Evolutionary conservation across 75 land plant genomes (phyloP), one percentile per base, ranked within the genome.

Genomic region (Chamaecyparis obtusa): DNA sequence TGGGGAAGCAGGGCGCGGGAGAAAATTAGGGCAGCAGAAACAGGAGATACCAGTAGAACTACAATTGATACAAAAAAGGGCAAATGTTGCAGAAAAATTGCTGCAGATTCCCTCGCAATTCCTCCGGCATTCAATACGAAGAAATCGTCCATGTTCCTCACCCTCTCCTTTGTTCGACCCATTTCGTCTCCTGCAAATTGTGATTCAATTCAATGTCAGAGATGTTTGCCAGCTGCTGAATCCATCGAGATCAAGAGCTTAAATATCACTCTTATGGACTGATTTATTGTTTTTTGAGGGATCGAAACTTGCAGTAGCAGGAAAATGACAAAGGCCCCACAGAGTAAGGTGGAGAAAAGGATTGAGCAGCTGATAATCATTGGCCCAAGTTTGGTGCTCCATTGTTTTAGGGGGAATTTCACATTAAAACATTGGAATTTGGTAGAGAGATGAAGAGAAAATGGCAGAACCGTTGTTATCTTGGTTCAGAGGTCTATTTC

Each of bases 41-140:
- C 56, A 24, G 91, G 91, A 32, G n/a, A 46, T 24, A 86, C 3
- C 35, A 90, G 85, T 3, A 86, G 54, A 0, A 78, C 16, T 19
- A 87, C 87, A 74, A 89, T 16, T 5, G 77, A 21, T 0, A 32
- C 24, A 14, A 90, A 80, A 17, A 83, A 30, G 24, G 46, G n/a
- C 51, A 17, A 36, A 84, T 89, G 83, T 86, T 78, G 51, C 56
- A 90, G 71, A 32, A 90, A 60, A 10, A 89, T 15, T 43, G 19
- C 74, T 7, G 87, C 86, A 36, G 91, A 90, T 71, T 90, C 90
- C 32, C 83, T 81, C 46, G 83, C 83, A 44, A 81, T 81, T 81
- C 83, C 83, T 32, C 11, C 39, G 35, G 79, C n/a, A 90, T 39
- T 81, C 51, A 81, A 2, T n/a, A 81, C 44, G 16, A 81, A 81